These are phyloP conservation scores for Penstemon davidsonii DNA, from an alignment of 257 asterid genomes.

Conservation along the genomic window DNA sequence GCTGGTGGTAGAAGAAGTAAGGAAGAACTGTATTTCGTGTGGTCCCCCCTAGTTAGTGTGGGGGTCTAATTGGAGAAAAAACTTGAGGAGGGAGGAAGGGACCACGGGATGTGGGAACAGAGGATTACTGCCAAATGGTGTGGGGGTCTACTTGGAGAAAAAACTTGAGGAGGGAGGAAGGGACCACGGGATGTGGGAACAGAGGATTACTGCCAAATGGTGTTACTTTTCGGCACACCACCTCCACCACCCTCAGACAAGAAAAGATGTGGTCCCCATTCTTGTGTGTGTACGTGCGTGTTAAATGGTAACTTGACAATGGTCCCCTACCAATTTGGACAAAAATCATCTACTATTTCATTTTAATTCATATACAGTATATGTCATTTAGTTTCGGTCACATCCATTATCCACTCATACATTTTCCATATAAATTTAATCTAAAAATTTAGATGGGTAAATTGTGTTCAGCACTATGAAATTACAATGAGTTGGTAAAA, in stretches of 20 bases:
- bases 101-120: neutral
- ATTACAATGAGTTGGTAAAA: no score
- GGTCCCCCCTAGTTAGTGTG: neutral
- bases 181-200: neutral
- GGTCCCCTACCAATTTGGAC: slow-evolving; percentile 16
- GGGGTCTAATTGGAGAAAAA: neutral
- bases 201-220: neutral
- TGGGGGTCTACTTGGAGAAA: neutral
- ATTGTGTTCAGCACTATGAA: no score
- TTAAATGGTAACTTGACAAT: neutral
- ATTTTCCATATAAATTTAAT: no score
- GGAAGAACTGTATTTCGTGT: neutral
- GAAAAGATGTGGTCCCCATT: slow-evolving; percentile 3
- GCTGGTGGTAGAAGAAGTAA: no score
- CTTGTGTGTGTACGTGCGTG: slow-evolving; percentile 3
- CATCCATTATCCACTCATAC: no score
- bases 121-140: neutral
- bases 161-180: neutral
- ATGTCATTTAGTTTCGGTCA: no score
- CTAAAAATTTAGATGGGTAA: no score
- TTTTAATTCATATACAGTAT: no score
- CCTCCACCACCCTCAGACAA: neutral
- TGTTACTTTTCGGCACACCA: no score
- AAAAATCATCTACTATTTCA: no score
- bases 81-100: neutral